Evolutionary conservation across 768 basidiomycete genomes (phyloP).

Genomic region (Suillus bovinus): DNA sequence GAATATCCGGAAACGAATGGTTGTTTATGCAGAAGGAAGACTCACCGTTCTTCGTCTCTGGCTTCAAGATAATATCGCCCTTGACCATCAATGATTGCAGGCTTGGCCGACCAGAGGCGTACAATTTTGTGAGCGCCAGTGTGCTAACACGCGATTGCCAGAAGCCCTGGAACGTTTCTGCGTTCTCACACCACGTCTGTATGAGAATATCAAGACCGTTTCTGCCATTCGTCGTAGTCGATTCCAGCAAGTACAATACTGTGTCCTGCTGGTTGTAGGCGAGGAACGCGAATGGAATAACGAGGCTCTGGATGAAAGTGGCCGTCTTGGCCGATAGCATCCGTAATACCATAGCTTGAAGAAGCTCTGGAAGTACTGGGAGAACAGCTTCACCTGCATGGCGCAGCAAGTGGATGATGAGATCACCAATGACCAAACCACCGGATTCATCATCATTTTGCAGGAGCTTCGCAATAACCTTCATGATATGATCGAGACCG

Average conservation of each 20-base stretch:
- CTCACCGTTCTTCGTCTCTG: constrained; percentile 81
- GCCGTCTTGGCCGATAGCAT: constrained; percentile 88
- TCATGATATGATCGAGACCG: constrained; percentile 75
- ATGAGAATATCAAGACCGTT: constrained; percentile 86
- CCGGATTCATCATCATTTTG: constrained; percentile 86
- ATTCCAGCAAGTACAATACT: constrained; percentile 75
- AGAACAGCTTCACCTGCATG: constrained; percentile 78
- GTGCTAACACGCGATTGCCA: constrained; percentile 90
- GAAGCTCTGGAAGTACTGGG: constrained; percentile 83
- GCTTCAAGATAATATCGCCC: constrained; percentile 87
- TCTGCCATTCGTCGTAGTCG: constrained; percentile 56
- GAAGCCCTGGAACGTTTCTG: constrained; percentile 91
- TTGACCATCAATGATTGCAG: constrained; percentile 76
- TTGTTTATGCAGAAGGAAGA: constrained; percentile 16
- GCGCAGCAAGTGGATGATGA: constrained; percentile 90
- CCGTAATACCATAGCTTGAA: constrained; percentile 79
- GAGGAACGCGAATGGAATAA: constrained; percentile 92
- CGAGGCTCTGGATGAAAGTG: constrained; percentile 88
- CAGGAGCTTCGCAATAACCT: constrained; percentile 76
- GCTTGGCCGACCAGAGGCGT: constrained; percentile 62
- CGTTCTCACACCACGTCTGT: constrained; percentile 92
- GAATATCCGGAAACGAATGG: constrained; percentile 15
- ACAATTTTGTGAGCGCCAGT: constrained; percentile 77
- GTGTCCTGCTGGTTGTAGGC: constrained; percentile 84
- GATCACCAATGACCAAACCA: constrained; percentile 90